Evolutionary conservation across 179 eudicot genomes (phyloP).

Genomic region (Dionaea muscipula): DNA sequence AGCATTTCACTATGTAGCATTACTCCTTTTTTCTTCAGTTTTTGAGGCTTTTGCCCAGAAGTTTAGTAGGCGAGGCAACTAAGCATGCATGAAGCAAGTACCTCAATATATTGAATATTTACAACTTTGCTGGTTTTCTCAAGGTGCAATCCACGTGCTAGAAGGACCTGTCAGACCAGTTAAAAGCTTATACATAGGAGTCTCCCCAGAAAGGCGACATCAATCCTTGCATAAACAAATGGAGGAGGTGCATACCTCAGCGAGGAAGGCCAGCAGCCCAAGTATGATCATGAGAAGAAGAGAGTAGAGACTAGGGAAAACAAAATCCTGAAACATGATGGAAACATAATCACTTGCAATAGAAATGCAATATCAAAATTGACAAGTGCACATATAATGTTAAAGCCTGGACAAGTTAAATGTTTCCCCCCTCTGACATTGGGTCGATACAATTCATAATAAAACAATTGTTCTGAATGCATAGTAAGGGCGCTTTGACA

Average conservation of each 20-base stretch:
- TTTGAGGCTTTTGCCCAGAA: too few species aligned
- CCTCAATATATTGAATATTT: conserved; percentile 39
- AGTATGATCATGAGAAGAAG: conserved; percentile 33
- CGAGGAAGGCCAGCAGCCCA: conserved; percentile 38
- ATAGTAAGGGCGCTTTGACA: too few species aligned
- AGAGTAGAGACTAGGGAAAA: conserved; percentile 32
- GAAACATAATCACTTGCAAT: background rate
- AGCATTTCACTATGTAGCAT: too few species aligned
- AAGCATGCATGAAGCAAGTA: conserved; percentile 11
- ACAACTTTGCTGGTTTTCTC: conserved; percentile 43
- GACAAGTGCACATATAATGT: too few species aligned
- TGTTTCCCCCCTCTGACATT: too few species aligned
- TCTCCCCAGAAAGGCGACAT: background rate
- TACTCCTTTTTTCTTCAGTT: too few species aligned
- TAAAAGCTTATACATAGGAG: background rate
- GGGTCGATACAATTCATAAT: too few species aligned
- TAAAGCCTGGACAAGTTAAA: too few species aligned
- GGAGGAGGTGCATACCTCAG: conserved; percentile 26
- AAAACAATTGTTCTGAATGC: too few species aligned
- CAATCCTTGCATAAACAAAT: background rate
- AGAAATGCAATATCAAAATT: background rate
- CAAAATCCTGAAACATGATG: conserved; percentile 29
- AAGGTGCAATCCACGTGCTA: conserved; percentile 47
- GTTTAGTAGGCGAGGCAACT: too few species aligned
- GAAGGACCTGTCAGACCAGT: conserved; percentile 22